Percentiles rank a stretch among this genome's conserved stretches.
Conservation (phyloP, 495 filamentous ascomycete genomes). For the Penicillium lagena region DNA sequence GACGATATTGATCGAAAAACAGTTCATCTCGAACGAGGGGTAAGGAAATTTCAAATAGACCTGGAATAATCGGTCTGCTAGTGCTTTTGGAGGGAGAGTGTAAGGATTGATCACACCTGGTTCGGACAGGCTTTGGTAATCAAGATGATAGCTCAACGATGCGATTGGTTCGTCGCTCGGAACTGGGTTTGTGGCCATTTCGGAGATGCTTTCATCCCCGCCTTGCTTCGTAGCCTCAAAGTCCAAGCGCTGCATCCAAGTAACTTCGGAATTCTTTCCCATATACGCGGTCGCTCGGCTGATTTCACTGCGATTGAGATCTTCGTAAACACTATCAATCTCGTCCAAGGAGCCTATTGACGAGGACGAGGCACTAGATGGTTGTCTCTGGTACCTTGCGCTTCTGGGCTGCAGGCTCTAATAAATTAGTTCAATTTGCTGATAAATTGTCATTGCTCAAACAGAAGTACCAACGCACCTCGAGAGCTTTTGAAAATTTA, state of each 20-base stretch:
- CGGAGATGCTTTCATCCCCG: conserved; percentile 9
- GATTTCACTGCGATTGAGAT: conserved; percentile 45
- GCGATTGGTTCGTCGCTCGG: conserved; percentile 15
- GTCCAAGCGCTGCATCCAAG: conserved; percentile 51
- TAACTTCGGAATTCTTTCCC: conserved; percentile 59
- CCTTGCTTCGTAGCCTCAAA: conserved; percentile 10
- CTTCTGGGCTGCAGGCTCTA: conserved; percentile 19
- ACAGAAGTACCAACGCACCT: too few species aligned
- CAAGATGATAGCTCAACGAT: conserved; percentile 51
- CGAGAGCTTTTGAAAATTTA: too few species aligned
- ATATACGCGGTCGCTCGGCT: conserved; percentile 54
- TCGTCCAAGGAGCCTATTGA: conserved; percentile 57
- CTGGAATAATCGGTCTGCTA: conserved; percentile 50
- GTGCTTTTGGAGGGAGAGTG: conserved; percentile 44
- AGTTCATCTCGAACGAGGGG: conserved; percentile 52
- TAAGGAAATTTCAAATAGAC: conserved; percentile 50
- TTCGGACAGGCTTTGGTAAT: conserved; percentile 47
- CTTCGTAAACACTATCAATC: conserved; percentile 55
- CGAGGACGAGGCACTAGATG: conserved; percentile 25
- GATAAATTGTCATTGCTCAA: background rate
- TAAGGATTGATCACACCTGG: conserved; percentile 44
- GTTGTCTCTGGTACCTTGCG: conserved; percentile 11
- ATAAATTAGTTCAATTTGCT: background rate
- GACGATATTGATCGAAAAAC: conserved; percentile 38
- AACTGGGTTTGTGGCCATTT: too few species aligned